Base-by-base conservation (phyloP, 352 stramenopile genomes). In the Sclerospora graminicola region DNA sequence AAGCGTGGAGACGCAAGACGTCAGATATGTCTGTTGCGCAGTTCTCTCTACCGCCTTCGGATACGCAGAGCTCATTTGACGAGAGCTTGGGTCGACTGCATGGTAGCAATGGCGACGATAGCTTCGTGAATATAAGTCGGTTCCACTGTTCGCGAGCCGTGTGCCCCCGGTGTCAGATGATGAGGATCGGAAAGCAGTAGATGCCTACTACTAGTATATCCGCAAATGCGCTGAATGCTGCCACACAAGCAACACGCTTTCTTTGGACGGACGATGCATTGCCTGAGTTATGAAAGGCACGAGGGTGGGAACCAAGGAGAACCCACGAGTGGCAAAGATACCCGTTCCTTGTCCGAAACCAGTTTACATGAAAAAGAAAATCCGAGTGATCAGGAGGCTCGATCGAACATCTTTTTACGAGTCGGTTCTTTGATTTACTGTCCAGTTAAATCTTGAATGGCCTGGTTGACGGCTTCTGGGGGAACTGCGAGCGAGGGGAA, bases 51-150 rank as follows among this genome's bases (percentile, higher is more conserved):
- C 73, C 70, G 16, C 49, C 60, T 8, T 83, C 73, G 0, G 70
- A 84, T 16, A 68, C 67, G 16, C 65, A 79, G 23, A 85, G 66
- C 41, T 88, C 66, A 7, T 68, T 83, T 29, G 61, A 72, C 33
- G 66, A 73, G 13, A 82, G 53, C 27, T 54, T 78, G n/a, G 45
- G 55, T 40, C 51, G 46, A 0, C 24, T 53, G 1, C 42, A 45
- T 8, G 54, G 14, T 18, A n/a, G 15, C 5, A 33, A 54, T 6
- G 48, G 48, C 9, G 47, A 71, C 15, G 65, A 76, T 24, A 68
- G 60, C 27, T 69, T 86, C 7, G 54, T 82, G 21, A 79, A n/a
- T n/a, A 84, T 41, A 51, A 72, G 14, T 34, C 85, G 21, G 54
- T 88, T 0, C 72, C 75, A 5, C 76, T 88, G 40, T 88, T 88